Percentiles rank a stretch among this genome's conserved stretches.
Evolutionary conservation across 129 eudicot genomes (phyloP).

Genomic region (Deinandra increscens): DNA sequence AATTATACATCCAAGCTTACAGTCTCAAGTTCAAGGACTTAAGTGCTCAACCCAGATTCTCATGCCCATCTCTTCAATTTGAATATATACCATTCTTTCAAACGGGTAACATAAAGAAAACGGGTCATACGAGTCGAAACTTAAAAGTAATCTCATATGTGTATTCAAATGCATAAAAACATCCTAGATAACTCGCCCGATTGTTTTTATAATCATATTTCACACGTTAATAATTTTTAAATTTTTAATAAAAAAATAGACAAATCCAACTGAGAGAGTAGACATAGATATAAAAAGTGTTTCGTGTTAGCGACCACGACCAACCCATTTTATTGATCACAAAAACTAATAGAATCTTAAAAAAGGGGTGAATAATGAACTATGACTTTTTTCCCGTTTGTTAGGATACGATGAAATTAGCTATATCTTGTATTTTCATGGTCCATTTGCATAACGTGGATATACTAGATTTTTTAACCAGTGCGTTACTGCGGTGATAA

Average conservation of each 20-base stretch:
- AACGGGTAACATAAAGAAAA: background rate
- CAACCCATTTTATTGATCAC: background rate
- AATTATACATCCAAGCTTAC: slow-evolving; percentile 25
- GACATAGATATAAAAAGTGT: background rate
- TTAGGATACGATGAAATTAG: slow-evolving; percentile 57
- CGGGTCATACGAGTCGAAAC: background rate
- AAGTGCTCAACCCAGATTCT: slow-evolving; percentile 99
- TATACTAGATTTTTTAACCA: too few species aligned
- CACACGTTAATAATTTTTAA: background rate
- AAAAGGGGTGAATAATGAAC: slow-evolving; percentile 40
- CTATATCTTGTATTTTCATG: slow-evolving; percentile 86
- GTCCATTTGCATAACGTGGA: slow-evolving; percentile 96
- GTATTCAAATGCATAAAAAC: background rate
- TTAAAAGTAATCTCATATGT: background rate
- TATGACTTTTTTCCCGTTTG: slow-evolving; percentile 57
- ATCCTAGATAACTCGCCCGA: background rate
- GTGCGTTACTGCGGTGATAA: too few species aligned
- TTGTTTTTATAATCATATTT: background rate
- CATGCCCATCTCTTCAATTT: slow-evolving; percentile 99
- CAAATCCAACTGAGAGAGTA: too few species aligned
- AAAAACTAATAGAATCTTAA: background rate
- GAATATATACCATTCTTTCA: slow-evolving; percentile 78
- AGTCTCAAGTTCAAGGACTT: slow-evolving; percentile 30
- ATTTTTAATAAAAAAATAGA: background rate
- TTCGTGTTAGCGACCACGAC: background rate